A percentile compares a stretch with the other conserved stretches of the same genome.
phyloP scores from a whole-genome alignment of 192 early-diverging fungal species.

The Podila verticillata region DNA sequence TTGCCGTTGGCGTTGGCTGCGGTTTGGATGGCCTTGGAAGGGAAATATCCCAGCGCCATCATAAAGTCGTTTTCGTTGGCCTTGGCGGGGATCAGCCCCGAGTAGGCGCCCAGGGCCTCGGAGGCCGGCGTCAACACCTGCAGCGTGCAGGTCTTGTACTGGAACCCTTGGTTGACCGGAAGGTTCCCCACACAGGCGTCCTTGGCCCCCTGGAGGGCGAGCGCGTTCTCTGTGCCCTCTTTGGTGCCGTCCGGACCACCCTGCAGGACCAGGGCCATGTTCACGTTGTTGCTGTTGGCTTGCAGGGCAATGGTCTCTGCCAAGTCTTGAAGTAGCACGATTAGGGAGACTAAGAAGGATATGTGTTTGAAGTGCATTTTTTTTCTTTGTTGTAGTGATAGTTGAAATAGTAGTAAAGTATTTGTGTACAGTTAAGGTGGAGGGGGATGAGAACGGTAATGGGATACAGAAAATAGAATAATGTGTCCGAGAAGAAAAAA shows the following conservation, averaged over 20 bases:
- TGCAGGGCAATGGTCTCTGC: too few relatives aligned
- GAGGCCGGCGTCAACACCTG: conserved; percentile 21
- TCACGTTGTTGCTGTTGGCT: conserved; percentile 12
- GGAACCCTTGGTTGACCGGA: conserved; percentile 1
- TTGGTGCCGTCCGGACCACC: conserved; percentile 48
- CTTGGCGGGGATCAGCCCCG: conserved; percentile 25
- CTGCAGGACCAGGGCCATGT: conserved; percentile 38
- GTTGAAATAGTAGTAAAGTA: not conserved
- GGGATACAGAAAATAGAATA: too few relatives aligned
- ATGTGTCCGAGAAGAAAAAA: too few relatives aligned
- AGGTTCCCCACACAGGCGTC: conserved; percentile 28
- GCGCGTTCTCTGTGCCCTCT: conserved; percentile 43
- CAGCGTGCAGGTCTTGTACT: conserved; percentile 33
- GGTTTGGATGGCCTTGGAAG: conserved; percentile 39
- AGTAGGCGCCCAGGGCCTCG: conserved; percentile 38
- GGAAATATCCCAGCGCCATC: conserved; percentile 49
- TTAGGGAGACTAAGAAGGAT: too few relatives aligned
- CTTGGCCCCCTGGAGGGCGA: conserved; percentile 42
- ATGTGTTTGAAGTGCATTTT: not conserved
- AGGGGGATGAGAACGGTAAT: too few relatives aligned
- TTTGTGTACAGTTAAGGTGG: not conserved
- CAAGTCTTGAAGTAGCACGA: too few relatives aligned
- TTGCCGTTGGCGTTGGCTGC: conserved; percentile 29
- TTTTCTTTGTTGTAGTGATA: not conserved
- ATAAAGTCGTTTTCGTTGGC: conserved; percentile 43